A percentile compares a stretch with the other conserved stretches of the same genome.
phyloP scores from a whole-genome alignment of 2,329 filamentous ascomycete genomes.

The Hypomyces rosellus region DNA sequence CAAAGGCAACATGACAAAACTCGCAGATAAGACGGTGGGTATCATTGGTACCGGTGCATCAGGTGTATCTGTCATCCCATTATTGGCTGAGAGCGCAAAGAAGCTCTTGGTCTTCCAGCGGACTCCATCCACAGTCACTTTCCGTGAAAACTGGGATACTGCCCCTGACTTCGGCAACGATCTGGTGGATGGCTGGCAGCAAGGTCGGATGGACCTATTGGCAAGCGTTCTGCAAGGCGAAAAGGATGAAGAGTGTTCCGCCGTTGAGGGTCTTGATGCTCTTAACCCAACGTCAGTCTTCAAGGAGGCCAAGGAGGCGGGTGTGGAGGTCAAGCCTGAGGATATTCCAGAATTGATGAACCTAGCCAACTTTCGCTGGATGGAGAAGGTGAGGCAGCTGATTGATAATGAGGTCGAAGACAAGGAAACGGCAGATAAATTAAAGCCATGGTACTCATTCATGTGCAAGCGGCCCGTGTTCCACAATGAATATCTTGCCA shows the following conservation, averaged over 20 bases:
- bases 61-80: neutral
- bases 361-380: slow-evolving; percentile 17
- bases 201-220: neutral
- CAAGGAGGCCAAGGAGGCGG: neutral
- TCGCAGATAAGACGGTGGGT: neutral
- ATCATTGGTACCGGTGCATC: neutral
- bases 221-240: neutral
- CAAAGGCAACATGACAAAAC: neutral
- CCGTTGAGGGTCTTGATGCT: neutral
- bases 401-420: slow-evolving; percentile 45
- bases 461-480: slow-evolving; percentile 61
- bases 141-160: neutral
- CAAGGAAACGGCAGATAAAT: slow-evolving; percentile 39
- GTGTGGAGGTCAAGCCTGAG: slow-evolving; percentile 7
- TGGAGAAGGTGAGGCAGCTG: slow-evolving; percentile 38
- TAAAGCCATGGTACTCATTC: slow-evolving; percentile 54
- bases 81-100: neutral
- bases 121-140: neutral
- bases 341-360: slow-evolving; percentile 31
- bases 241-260: neutral
- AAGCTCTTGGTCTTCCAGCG: neutral
- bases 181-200: neutral
- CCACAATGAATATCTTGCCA: slow-evolving; percentile 51
- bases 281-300: neutral
- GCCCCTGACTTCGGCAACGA: neutral